Conservation (phyloP, 2,329 filamentous ascomycete species). For the Diplodia scrobiculata region DNA sequence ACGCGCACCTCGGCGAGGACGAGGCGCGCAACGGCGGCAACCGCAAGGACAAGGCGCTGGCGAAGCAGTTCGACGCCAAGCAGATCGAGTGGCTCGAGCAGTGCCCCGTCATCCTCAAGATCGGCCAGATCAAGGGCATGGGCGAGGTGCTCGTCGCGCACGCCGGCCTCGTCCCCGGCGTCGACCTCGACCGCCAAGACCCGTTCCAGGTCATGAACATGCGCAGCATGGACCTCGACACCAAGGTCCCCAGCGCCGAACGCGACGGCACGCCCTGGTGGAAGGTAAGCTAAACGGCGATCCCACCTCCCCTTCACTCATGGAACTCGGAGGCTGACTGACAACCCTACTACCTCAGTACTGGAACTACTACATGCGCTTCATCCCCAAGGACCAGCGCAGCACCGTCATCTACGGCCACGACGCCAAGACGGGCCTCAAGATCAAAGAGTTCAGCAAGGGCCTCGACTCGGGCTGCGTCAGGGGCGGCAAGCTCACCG, state of each 20-base stretch:
- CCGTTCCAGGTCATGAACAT: constrained; percentile 89
- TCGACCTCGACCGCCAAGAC: constrained; percentile 70
- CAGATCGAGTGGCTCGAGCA: constrained; percentile 70
- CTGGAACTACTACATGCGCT: constrained; percentile 51
- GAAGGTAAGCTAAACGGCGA: constrained; percentile 46
- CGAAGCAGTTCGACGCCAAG: constrained; percentile 58
- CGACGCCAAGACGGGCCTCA: constrained; percentile 72
- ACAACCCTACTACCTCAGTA: constrained; percentile 39
- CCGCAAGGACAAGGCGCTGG: constrained; percentile 33
- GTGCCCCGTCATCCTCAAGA: constrained; percentile 75
- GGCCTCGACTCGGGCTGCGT: constrained; percentile 86
- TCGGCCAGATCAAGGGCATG: constrained; percentile 64
- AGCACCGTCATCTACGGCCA: constrained; percentile 85
- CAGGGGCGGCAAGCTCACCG: constrained; percentile 72
- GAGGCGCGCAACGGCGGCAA: constrained; percentile 51
- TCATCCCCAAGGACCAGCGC: constrained; percentile 43
- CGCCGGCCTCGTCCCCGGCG: constrained; percentile 77
- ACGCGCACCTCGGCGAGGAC: constrained; percentile 39
- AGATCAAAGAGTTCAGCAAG: constrained; percentile 69
- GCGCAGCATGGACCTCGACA: constrained; percentile 70
- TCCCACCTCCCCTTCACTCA: too few relatives aligned
- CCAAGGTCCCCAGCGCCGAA: constrained; percentile 59
- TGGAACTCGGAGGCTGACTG: too few relatives aligned
- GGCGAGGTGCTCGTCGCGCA: constrained; percentile 76
- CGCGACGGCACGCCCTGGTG: constrained; percentile 66